phyloP scores from a whole-genome alignment of 2,329 filamentous ascomycete species.

The Acrodontium crateriforme region DNA sequence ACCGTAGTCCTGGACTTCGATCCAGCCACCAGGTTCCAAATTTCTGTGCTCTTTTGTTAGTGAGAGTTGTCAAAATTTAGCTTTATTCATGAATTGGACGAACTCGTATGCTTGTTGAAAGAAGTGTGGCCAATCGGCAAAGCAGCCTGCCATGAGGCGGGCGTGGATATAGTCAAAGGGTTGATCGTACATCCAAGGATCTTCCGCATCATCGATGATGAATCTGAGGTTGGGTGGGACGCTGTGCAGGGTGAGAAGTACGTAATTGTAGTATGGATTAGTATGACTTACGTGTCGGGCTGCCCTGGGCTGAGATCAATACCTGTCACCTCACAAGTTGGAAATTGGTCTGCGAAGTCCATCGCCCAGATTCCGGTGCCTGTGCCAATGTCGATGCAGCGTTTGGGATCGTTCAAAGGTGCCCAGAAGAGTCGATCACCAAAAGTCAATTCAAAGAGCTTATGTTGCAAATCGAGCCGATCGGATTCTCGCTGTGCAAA shows the following conservation, averaged over 20 bases:
- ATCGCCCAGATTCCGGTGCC: conserved; percentile 45
- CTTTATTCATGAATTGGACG: conserved; percentile 5
- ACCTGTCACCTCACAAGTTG: conserved; percentile 28
- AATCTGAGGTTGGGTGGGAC: conserved; percentile 49
- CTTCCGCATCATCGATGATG: conserved; percentile 48
- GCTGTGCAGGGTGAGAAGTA: conserved; percentile 15
- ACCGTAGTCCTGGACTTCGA: conserved; percentile 38
- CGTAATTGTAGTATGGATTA: background rate
- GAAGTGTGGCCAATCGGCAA: conserved; percentile 40
- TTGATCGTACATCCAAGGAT: conserved; percentile 42
- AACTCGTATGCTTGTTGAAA: conserved; percentile 35
- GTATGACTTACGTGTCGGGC: conserved; percentile 24
- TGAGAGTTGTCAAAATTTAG: background rate
- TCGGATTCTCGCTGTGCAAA: conserved; percentile 21
- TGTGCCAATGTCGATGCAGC: conserved; percentile 38
- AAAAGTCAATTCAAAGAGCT: conserved; percentile 35
- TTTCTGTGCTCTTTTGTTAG: conserved; percentile 15
- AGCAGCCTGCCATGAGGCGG: conserved; percentile 36
- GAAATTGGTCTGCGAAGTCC: conserved; percentile 33
- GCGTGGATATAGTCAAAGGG: conserved; percentile 44
- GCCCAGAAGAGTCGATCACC: conserved; percentile 32
- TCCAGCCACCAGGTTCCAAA: conserved; percentile 37
- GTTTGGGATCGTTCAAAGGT: conserved; percentile 28
- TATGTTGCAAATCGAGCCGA: conserved; percentile 27
- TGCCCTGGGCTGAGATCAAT: conserved; percentile 38